These are phyloP conservation scores for Populus deltoides DNA, from an alignment of 345 rosid species.

Conservation along the genomic window DNA sequence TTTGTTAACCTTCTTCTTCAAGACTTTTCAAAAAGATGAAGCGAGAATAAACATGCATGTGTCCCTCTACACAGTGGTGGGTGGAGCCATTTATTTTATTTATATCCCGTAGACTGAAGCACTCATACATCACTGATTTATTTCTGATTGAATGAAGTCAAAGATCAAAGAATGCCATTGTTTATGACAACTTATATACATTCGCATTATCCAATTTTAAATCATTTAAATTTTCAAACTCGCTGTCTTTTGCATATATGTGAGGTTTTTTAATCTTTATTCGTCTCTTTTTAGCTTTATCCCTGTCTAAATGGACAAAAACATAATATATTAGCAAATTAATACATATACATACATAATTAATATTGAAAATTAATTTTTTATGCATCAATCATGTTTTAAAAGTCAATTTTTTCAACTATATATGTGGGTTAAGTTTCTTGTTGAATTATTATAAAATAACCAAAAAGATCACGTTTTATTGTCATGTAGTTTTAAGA, in stretches of 20 bases:
- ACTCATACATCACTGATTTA: background rate
- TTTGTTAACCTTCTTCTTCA: no score
- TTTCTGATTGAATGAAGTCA: background rate
- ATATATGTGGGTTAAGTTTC: background rate
- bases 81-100: no score
- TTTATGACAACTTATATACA: background rate
- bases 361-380: background rate
- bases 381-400: background rate
- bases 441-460: background rate
- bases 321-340: background rate
- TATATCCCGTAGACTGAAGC: background rate
- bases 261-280: background rate
- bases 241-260: no score
- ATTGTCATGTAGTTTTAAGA: background rate
- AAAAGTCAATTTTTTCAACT: background rate
- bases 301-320: background rate
- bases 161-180: background rate
- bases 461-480: background rate
- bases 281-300: constrained; percentile 1
- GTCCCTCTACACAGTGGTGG: no score
- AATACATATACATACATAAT: background rate
- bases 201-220: background rate
- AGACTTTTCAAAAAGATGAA: background rate
- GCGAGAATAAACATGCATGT: background rate
- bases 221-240: background rate